phyloP scores from a whole-genome alignment of 1,284 basidiomycete genomes.

The Trametes pubescens region DNA sequence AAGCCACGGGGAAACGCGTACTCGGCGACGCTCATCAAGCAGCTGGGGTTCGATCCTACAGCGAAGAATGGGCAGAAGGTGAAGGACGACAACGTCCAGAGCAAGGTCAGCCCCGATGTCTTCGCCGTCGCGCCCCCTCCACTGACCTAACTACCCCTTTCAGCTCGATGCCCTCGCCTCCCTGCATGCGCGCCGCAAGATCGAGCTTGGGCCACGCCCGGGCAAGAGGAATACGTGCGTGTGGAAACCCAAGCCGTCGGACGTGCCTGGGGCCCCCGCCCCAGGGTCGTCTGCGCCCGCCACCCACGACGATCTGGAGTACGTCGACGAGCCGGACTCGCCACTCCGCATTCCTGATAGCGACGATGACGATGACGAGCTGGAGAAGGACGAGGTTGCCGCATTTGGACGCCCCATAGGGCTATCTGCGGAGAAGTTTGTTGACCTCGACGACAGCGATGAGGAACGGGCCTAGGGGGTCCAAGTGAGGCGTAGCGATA shows the following conservation, averaged over 20 bases:
- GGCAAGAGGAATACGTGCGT: conserved; percentile 52
- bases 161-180: conserved; percentile 62
- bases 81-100: conserved; percentile 50
- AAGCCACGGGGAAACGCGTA: conserved; percentile 56
- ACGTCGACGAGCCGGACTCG: conserved; percentile 18
- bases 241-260: conserved; percentile 25
- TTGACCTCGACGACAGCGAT: conserved; percentile 44
- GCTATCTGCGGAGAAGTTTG: conserved; percentile 23
- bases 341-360: conserved; percentile 31
- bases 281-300: conserved; percentile 1
- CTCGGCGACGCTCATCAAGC: conserved; percentile 69
- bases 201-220: conserved; percentile 61
- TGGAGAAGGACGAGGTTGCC: conserved; percentile 31
- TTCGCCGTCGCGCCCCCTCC: not conserved
- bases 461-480: conserved; percentile 20
- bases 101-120: conserved; percentile 55
- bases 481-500: not conserved
- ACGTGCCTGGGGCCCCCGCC: not conserved
- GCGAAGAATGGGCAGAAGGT: conserved; percentile 56
- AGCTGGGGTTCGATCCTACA: conserved; percentile 79
- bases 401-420: conserved; percentile 33
- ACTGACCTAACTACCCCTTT: not conserved
- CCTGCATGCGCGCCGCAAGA: conserved; percentile 54
- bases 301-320: conserved; percentile 23
- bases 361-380: conserved; percentile 39